These are phyloP conservation scores for Coemansia reversa DNA, from an alignment of 192 early-diverging fungal genomes.

Conservation along the genomic window DNA sequence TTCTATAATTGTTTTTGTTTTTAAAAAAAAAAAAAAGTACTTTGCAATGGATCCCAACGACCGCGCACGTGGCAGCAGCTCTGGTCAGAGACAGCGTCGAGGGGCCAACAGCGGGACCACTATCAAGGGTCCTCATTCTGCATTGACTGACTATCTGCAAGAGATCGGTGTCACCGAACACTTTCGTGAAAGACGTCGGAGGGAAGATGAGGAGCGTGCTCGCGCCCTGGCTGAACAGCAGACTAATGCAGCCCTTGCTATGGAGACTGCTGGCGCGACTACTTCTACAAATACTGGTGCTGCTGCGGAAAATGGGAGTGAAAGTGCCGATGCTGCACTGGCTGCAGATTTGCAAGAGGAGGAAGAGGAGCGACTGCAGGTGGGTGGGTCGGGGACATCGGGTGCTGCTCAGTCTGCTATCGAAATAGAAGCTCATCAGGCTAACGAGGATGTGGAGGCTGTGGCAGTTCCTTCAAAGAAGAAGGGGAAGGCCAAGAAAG, in stretches of 20 bases:
- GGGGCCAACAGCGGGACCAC: conserved; percentile 9
- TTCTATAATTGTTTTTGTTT: conserved; percentile 9
- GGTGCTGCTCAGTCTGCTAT: conserved; percentile 6
- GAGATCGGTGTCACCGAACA: conserved; percentile 51
- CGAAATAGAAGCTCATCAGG: not conserved
- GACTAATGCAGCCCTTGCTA: conserved; percentile 9
- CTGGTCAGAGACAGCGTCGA: not conserved
- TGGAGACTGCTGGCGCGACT: not conserved
- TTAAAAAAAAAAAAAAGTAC: not conserved
- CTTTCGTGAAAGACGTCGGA: conserved; percentile 41
- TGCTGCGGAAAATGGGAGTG: not conserved
- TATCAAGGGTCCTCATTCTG: conserved; percentile 51
- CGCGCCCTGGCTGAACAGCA: conserved; percentile 13
- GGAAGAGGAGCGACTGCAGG: conserved; percentile 9
- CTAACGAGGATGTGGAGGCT: not conserved
- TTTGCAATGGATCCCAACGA: conserved; percentile 41
- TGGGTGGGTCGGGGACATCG: conserved; percentile 14
- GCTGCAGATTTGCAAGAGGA: conserved; percentile 41
- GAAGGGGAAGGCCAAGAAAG: conserved; percentile 10
- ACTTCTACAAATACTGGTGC: not conserved
- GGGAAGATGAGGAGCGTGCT: conserved; percentile 23
- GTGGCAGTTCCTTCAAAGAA: conserved; percentile 1
- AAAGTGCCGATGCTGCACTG: conserved; percentile 33
- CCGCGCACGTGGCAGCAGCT: conserved; percentile 26
- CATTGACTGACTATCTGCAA: conserved; percentile 50